These are phyloP conservation scores for Oenanthe javanica DNA, from an alignment of 140 eudicot species.

Conservation along the genomic window DNA sequence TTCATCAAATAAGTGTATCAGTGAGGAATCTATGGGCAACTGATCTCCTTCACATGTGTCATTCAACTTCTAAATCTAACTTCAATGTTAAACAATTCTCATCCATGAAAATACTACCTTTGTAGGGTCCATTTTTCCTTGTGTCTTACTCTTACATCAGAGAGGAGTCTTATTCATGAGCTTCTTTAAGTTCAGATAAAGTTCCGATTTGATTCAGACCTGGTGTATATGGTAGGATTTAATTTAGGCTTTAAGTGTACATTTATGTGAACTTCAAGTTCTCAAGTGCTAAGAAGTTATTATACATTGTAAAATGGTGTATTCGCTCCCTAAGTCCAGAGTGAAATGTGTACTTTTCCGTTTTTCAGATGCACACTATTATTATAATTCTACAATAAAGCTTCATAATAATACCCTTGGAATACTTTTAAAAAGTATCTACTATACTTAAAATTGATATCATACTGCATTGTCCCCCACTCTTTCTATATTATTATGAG, in stretches of 20 bases:
- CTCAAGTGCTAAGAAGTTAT: not conserved
- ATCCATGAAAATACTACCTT: too few relatives aligned
- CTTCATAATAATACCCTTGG: not conserved
- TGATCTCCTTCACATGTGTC: too few relatives aligned
- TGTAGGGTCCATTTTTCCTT: too few relatives aligned
- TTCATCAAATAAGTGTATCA: too few relatives aligned
- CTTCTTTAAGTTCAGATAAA: too few relatives aligned
- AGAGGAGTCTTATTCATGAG: too few relatives aligned
- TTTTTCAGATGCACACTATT: not conserved
- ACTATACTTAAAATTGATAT: not conserved
- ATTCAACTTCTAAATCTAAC: too few relatives aligned
- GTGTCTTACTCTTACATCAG: too few relatives aligned
- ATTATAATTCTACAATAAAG: not conserved
- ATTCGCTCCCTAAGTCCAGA: not conserved
- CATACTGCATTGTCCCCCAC: not conserved
- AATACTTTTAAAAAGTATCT: too few relatives aligned
- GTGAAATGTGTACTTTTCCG: not conserved
- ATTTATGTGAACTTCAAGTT: not conserved
- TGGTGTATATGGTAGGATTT: not conserved
- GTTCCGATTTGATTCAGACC: not conserved
- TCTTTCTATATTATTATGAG: not conserved
- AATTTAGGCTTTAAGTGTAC: not conserved
- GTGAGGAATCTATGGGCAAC: too few relatives aligned
- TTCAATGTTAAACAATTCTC: too few relatives aligned
- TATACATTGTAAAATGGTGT: not conserved